Percentiles rank a stretch among this genome's conserved stretches.
These are phyloP conservation scores for Ambrosiella xylebori DNA, from an alignment of 2,329 filamentous ascomycete genomes.

Conservation along the genomic window DNA sequence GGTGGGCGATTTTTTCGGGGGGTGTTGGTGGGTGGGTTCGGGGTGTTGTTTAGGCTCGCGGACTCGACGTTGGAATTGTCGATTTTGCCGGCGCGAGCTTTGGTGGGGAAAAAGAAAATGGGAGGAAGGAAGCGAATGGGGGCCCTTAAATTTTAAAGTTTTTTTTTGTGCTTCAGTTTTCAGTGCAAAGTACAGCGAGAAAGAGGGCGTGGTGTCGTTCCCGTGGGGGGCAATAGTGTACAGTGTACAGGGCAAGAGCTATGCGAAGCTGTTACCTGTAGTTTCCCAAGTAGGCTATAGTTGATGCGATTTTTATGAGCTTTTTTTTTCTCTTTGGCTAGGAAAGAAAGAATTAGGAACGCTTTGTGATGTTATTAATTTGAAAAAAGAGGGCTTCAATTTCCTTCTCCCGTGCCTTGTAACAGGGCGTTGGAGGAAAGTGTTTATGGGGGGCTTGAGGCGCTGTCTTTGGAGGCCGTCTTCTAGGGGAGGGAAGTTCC, in stretches of 20 bases:
- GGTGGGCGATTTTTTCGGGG: not conserved
- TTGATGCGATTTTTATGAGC: not conserved
- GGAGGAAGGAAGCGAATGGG: not conserved
- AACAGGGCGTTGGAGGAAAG: not conserved
- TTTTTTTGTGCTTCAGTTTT: not conserved
- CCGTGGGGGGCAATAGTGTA: too few species aligned
- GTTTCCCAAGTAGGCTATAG: not conserved
- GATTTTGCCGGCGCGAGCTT: conserved; percentile 1
- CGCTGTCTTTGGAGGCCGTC: not conserved
- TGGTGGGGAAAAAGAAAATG: not conserved
- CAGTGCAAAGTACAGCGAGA: not conserved
- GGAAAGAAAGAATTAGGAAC: not conserved
- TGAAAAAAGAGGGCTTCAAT: not conserved
- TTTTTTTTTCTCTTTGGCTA: not conserved
- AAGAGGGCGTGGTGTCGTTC: too few species aligned
- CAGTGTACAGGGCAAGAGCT: too few species aligned
- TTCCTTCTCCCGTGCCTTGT: not conserved
- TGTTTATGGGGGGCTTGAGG: too few species aligned
- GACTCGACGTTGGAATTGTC: not conserved
- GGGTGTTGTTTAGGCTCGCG: not conserved
- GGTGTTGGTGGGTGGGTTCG: not conserved
- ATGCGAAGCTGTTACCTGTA: too few species aligned
- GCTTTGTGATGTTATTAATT: not conserved
- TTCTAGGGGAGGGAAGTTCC: not conserved
- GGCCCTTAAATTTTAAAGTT: not conserved